Conservation (phyloP, 768 basidiomycete species). For the Leccinum disarticulatum region DNA sequence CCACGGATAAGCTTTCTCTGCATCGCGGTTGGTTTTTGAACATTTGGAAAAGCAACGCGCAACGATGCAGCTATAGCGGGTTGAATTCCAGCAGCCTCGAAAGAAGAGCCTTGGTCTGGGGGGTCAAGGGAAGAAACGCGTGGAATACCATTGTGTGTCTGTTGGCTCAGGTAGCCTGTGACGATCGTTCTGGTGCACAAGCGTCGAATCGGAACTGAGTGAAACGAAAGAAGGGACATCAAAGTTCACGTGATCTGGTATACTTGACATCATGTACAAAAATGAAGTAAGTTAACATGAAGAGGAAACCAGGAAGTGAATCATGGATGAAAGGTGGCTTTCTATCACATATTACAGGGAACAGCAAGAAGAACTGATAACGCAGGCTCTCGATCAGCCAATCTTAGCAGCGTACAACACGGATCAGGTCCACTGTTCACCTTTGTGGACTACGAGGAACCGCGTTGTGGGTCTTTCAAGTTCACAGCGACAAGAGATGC, state of each 20-base stretch:
- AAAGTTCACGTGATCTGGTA: slow-evolving; percentile 14
- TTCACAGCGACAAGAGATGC: no score
- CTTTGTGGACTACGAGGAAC: no score
- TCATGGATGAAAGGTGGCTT: slow-evolving; percentile 25
- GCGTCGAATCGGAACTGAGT: slow-evolving; percentile 12
- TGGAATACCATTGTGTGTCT: slow-evolving; percentile 4
- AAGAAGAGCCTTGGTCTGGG: slow-evolving; percentile 28
- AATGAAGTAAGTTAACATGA: not conserved
- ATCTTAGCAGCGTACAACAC: slow-evolving; percentile 6
- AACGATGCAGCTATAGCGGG: slow-evolving; percentile 49
- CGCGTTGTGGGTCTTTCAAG: no score
- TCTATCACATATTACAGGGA: slow-evolving; percentile 8
- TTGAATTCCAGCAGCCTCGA: slow-evolving; percentile 55
- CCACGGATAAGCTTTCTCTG: slow-evolving; percentile 65
- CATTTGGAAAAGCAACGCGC: slow-evolving; percentile 58
- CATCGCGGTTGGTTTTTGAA: slow-evolving; percentile 55
- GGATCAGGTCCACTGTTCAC: no score
- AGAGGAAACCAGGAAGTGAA: not conserved
- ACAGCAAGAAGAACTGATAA: slow-evolving; percentile 2
- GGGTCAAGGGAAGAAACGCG: not conserved
- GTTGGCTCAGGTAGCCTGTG: slow-evolving; percentile 30
- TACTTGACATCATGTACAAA: not conserved
- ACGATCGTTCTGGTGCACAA: slow-evolving; percentile 21
- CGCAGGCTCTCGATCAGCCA: slow-evolving; percentile 1
- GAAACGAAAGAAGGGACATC: slow-evolving; percentile 27